Conservation (phyloP, 2,329 filamentous ascomycete genomes). For the Calonectria hongkongensis region DNA sequence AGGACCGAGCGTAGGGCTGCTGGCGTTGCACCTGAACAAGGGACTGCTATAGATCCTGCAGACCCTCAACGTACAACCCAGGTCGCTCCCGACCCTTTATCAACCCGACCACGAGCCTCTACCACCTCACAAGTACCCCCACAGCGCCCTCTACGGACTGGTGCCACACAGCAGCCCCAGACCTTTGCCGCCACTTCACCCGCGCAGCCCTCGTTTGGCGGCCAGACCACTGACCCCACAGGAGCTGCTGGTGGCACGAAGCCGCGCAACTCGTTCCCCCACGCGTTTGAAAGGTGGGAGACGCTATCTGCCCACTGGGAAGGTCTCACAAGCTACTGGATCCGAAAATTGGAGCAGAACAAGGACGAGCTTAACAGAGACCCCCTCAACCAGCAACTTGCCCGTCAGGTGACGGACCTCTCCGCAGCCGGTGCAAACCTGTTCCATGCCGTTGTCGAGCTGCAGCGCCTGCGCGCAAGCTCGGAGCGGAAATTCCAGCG, state of each 20-base stretch:
- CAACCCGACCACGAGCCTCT: conserved; percentile 53
- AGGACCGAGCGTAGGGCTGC: conserved; percentile 75
- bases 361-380: conserved; percentile 88
- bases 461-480: conserved; percentile 93
- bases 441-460: conserved; percentile 97
- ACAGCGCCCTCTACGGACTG: conserved; percentile 48
- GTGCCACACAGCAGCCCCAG: conserved; percentile 46
- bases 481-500: conserved; percentile 98
- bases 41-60: conserved; percentile 55
- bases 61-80: conserved; percentile 59
- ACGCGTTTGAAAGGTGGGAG: conserved; percentile 98
- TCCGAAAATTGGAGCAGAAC: conserved; percentile 92
- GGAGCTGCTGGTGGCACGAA: conserved; percentile 56
- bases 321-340: conserved; percentile 97
- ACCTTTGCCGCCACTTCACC: conserved; percentile 47
- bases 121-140: conserved; percentile 53
- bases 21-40: conserved; percentile 65
- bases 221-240: conserved; percentile 46
- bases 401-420: conserved; percentile 96
- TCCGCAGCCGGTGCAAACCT: conserved; percentile 97
- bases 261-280: conserved; percentile 86
- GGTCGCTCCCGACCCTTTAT: conserved; percentile 52
- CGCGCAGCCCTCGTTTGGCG: conserved; percentile 43
- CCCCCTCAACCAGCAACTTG: conserved; percentile 89
- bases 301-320: conserved; percentile 98